phyloP scores from a whole-genome alignment of 306 rosid species.

The Macrotyloma uniflorum region DNA sequence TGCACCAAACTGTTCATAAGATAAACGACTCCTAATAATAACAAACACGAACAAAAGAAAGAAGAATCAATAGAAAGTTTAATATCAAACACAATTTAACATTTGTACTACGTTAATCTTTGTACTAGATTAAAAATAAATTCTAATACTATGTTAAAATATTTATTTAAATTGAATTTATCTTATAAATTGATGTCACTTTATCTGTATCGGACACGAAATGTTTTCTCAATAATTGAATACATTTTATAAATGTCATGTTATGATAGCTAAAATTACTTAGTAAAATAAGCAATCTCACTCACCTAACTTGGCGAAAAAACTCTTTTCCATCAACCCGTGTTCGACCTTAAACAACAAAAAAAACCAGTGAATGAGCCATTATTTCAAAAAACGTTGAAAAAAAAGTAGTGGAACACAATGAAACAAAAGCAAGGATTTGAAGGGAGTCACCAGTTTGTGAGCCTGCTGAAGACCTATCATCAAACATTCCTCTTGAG shows the following conservation, averaged over 20 bases:
- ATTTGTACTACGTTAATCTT: too few species aligned
- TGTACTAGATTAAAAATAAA: too few species aligned
- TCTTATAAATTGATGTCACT: too few species aligned
- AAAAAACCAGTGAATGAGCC: not conserved
- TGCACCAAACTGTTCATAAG: slow-evolving; percentile 95
- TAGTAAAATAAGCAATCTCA: not conserved
- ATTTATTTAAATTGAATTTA: too few species aligned
- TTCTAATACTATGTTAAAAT: too few species aligned
- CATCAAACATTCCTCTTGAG: slow-evolving; percentile 65
- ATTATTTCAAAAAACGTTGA: not conserved
- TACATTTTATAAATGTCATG: not conserved
- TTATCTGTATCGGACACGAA: too few species aligned
- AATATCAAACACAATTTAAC: too few species aligned
- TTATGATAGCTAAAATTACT: not conserved
- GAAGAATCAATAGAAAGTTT: not conserved
- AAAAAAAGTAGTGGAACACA: not conserved
- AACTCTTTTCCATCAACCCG: slow-evolving; percentile 94
- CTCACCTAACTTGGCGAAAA: slow-evolving; percentile 97
- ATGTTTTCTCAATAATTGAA: too few species aligned
- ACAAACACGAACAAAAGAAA: slow-evolving; percentile 25
- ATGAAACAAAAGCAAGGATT: not conserved
- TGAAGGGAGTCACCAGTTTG: slow-evolving; percentile 57
- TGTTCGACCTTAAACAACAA: slow-evolving; percentile 62
- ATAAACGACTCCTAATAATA: slow-evolving; percentile 82
- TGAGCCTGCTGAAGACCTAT: slow-evolving; percentile 58